These are phyloP conservation scores for Aspergillus sp. DNA, from an alignment of 2,329 filamentous ascomycete genomes.

Conservation along the genomic window DNA sequence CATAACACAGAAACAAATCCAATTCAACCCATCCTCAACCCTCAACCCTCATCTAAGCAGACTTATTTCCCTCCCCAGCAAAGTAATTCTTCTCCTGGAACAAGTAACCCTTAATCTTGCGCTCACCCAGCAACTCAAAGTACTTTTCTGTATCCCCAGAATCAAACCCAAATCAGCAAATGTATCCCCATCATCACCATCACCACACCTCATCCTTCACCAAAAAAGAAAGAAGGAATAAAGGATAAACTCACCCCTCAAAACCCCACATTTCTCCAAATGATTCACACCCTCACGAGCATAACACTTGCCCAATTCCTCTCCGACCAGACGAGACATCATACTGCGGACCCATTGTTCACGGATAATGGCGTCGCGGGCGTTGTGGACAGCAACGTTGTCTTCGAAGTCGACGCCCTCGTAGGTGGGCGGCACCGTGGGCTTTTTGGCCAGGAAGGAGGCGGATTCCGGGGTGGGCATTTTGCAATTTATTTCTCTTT, in stretches of 20 bases:
- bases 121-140: constrained; percentile 63
- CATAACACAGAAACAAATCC: not conserved
- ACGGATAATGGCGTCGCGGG: constrained; percentile 65
- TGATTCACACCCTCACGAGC: constrained; percentile 66
- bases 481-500: not conserved
- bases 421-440: constrained; percentile 66
- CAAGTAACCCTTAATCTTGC: constrained; percentile 65
- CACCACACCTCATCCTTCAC: not conserved
- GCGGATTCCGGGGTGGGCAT: constrained; percentile 69
- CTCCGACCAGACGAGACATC: constrained; percentile 66
- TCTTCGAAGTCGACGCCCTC: constrained; percentile 69
- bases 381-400: constrained; percentile 63
- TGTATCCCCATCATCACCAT: not conserved
- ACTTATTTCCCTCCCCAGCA: constrained; percentile 27
- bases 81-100: constrained; percentile 67
- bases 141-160: constrained; percentile 57
- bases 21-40: not conserved
- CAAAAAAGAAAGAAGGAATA: not conserved
- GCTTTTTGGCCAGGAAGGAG: constrained; percentile 66
- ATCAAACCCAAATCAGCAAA: not conserved
- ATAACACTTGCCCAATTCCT: constrained; percentile 70
- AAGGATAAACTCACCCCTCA: constrained; percentile 58
- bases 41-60: constrained; percentile 20
- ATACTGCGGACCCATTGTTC: constrained; percentile 71
- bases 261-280: constrained; percentile 66